phyloP scores from a whole-genome alignment of 1,284 basidiomycete genomes.

The Austroboletus olivaceoglutinosus region DNA sequence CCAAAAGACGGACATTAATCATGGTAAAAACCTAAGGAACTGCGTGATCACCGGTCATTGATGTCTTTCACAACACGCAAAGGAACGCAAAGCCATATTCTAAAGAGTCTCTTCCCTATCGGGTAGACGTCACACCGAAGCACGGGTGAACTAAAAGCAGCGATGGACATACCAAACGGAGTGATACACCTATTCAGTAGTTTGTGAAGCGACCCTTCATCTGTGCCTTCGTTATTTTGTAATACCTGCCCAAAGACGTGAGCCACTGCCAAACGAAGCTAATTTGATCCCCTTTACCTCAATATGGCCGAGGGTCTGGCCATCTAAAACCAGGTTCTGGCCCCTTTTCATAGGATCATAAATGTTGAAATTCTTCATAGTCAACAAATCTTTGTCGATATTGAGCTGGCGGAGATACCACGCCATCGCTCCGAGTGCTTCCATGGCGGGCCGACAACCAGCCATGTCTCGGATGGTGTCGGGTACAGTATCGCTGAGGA shows the following conservation, averaged over 20 bases:
- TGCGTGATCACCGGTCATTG: constrained; percentile 67
- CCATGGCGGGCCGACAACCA: constrained; percentile 65
- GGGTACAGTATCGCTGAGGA: constrained; percentile 59
- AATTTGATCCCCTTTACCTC: constrained; percentile 55
- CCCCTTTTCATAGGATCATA: constrained; percentile 93
- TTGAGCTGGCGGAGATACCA: constrained; percentile 93
- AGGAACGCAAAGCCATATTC: constrained; percentile 92
- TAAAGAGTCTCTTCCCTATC: constrained; percentile 85
- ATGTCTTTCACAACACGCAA: constrained; percentile 79
- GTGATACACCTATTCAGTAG: constrained; percentile 85
- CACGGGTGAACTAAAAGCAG: constrained; percentile 4
- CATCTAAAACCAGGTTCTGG: constrained; percentile 82
- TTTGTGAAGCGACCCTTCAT: constrained; percentile 84
- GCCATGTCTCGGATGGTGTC: constrained; percentile 73
- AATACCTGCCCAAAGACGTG: constrained; percentile 56
- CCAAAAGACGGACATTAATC: constrained; percentile 17
- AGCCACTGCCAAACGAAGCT: constrained; percentile 5
- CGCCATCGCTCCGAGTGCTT: constrained; percentile 85
- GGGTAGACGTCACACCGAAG: constrained; percentile 12
- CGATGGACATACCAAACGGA: constrained; percentile 68
- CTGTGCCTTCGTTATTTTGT: constrained; percentile 87
- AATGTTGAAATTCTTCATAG: constrained; percentile 93
- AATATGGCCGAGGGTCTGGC: constrained; percentile 90
- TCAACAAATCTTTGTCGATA: constrained; percentile 90
- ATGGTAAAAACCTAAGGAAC: constrained; percentile 8